phyloP scores from a whole-genome alignment of 2,329 filamentous ascomycete species.

The Polytolypa hystricis region DNA sequence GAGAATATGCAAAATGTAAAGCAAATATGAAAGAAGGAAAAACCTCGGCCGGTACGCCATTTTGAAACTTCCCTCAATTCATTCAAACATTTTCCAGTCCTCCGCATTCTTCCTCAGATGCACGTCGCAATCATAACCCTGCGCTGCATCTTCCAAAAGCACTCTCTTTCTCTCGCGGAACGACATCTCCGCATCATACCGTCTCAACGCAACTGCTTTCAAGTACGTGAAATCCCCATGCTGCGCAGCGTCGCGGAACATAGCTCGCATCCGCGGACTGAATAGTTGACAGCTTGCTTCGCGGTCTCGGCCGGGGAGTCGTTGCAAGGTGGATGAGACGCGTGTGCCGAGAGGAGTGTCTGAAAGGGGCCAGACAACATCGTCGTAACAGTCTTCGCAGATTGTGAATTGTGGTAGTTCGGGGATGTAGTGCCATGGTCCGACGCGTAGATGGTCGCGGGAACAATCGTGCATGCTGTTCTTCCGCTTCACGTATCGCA shows the following conservation, averaged over 20 bases:
- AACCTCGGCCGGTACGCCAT: no score
- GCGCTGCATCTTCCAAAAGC: slow-evolving; percentile 47
- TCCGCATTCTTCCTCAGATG: slow-evolving; percentile 40
- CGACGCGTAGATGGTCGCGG: slow-evolving; percentile 50
- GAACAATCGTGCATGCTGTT: slow-evolving; percentile 52
- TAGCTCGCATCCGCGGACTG: slow-evolving; percentile 62
- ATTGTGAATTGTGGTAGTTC: slow-evolving; percentile 67
- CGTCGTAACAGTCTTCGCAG: slow-evolving; percentile 76
- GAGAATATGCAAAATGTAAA: slow-evolving; percentile 11
- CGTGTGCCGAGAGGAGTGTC: slow-evolving; percentile 31
- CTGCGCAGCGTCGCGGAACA: slow-evolving; percentile 57
- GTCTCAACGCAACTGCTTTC: slow-evolving; percentile 48
- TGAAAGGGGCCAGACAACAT: slow-evolving; percentile 61
- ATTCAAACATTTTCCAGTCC: slow-evolving; percentile 45
- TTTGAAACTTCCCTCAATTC: no score
- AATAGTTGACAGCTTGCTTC: slow-evolving; percentile 64
- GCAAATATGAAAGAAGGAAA: slow-evolving; percentile 13
- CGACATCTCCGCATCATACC: slow-evolving; percentile 47
- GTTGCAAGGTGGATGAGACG: slow-evolving; percentile 52
- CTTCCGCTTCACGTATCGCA: slow-evolving; percentile 51
- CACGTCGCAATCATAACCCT: slow-evolving; percentile 41
- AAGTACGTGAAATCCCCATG: slow-evolving; percentile 58
- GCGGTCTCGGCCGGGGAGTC: slow-evolving; percentile 37
- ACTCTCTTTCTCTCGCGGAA: slow-evolving; percentile 46
- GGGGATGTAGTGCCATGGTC: slow-evolving; percentile 69